A percentile compares a stretch with the other conserved stretches of the same genome.
These are phyloP conservation scores for Botrytis squamosa DNA, from an alignment of 2,329 filamentous ascomycete genomes.

Conservation along the genomic window DNA sequence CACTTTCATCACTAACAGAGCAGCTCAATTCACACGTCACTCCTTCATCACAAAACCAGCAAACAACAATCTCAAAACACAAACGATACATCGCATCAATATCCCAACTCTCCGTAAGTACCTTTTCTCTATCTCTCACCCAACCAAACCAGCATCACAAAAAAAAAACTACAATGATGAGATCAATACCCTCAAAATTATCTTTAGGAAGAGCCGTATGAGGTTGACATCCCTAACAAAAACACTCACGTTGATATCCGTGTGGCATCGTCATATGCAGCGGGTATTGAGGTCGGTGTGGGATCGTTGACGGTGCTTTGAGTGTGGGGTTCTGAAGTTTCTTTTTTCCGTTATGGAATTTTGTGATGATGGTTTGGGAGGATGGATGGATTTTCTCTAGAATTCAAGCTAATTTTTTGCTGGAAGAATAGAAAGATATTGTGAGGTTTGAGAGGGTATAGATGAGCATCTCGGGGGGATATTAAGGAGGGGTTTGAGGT, in stretches of 20 bases:
- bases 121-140: neutral
- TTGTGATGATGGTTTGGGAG: slow-evolving; percentile 7
- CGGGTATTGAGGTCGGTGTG: slow-evolving; percentile 23
- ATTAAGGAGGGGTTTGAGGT: neutral
- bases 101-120: slow-evolving; percentile 14
- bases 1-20: neutral
- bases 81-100: neutral
- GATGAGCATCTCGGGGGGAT: too few species aligned
- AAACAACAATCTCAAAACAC: neutral
- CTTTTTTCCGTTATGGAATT: neutral
- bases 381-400: neutral
- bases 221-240: slow-evolving; percentile 30
- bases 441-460: neutral
- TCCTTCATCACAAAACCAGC: neutral
- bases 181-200: slow-evolving; percentile 33
- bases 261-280: slow-evolving; percentile 38
- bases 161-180: slow-evolving; percentile 35
- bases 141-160: neutral
- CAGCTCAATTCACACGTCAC: neutral
- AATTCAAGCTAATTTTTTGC: neutral
- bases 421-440: neutral
- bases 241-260: slow-evolving; percentile 19
- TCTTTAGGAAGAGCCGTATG: slow-evolving; percentile 39
- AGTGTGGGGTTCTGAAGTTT: slow-evolving; percentile 34
- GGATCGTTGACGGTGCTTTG: slow-evolving; percentile 36